Percentiles rank a stretch among this genome's conserved stretches.
Conservation (phyloP, 306 rosid genomes). For the Prunus padus region DNA sequence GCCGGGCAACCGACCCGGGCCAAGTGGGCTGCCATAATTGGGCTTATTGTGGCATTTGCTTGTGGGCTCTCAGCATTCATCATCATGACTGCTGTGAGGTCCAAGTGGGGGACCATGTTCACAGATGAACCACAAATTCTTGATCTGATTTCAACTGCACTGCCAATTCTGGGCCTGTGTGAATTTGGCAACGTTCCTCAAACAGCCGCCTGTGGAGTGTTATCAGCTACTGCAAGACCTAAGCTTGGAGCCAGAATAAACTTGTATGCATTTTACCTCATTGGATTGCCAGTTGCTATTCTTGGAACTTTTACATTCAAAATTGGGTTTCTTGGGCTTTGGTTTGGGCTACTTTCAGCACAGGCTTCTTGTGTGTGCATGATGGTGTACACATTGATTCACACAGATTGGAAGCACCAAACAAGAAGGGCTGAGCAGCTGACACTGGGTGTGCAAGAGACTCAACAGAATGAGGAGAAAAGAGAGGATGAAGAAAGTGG, state of each 20-base stretch:
- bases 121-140: conserved; percentile 69
- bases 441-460: conserved; percentile 15
- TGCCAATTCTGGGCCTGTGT: conserved; percentile 78
- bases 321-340: conserved; percentile 66
- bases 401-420: conserved; percentile 80
- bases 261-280: conserved; percentile 68
- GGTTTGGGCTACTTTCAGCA: conserved; percentile 82
- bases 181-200: conserved; percentile 79
- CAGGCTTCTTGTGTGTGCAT: conserved; percentile 67
- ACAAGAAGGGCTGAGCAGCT: conserved; percentile 59
- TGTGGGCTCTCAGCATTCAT: conserved; percentile 46
- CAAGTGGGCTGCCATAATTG: conserved; percentile 56
- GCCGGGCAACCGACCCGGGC: conserved; percentile 66
- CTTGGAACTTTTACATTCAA: conserved; percentile 43
- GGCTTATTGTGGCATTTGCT: conserved; percentile 45
- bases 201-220: conserved; percentile 77
- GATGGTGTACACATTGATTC: conserved; percentile 57
- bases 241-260: conserved; percentile 77
- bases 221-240: conserved; percentile 76
- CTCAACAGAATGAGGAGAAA: not conserved
- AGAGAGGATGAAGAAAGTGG: conserved; percentile 52
- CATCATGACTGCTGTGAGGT: conserved; percentile 38
- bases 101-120: conserved; percentile 59
- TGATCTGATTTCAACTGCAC: conserved; percentile 46
- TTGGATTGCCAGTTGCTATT: conserved; percentile 75